Conservation (phyloP, 129 eudicot species). For the Calendula officinalis region DNA sequence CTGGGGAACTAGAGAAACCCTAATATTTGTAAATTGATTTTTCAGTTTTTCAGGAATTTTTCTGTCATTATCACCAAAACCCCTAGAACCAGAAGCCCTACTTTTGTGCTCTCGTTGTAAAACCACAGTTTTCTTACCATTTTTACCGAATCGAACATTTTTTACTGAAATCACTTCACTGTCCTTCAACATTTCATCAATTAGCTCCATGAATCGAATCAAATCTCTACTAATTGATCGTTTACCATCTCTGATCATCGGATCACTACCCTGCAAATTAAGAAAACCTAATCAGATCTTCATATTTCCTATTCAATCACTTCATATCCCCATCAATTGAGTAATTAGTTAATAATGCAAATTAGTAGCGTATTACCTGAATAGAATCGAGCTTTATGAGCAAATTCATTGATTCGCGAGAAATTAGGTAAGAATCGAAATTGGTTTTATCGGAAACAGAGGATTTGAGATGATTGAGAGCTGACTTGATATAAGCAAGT, state of each 20-base stretch:
- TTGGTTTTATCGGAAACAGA: constrained; percentile 42
- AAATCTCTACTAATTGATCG: constrained; percentile 57
- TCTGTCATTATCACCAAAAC: constrained; percentile 23
- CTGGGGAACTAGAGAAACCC: constrained; percentile 31
- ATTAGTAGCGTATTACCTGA: constrained; percentile 43
- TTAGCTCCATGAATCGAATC: constrained; percentile 53
- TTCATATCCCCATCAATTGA: neutral
- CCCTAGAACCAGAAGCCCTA: constrained; percentile 22
- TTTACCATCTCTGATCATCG: constrained; percentile 87
- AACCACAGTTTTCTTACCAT: constrained; percentile 37
- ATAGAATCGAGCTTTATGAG: constrained; percentile 58
- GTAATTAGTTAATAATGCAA: neutral
- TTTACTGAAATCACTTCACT: constrained; percentile 40
- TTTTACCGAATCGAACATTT: constrained; percentile 42
- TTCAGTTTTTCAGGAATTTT: constrained; percentile 35
- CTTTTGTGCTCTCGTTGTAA: constrained; percentile 26
- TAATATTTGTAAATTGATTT: constrained; percentile 36
- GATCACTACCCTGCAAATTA: constrained; percentile 69
- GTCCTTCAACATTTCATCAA: constrained; percentile 53
- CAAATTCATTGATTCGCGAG: constrained; percentile 55
- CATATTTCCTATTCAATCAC: constrained; percentile 1
- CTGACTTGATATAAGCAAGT: constrained; percentile 64
- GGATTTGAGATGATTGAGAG: constrained; percentile 58
- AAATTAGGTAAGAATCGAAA: constrained; percentile 44
- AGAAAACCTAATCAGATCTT: constrained; percentile 22